phyloP scores from a whole-genome alignment of 2,329 filamentous ascomycete species.

The Exophiala viscosa region DNA sequence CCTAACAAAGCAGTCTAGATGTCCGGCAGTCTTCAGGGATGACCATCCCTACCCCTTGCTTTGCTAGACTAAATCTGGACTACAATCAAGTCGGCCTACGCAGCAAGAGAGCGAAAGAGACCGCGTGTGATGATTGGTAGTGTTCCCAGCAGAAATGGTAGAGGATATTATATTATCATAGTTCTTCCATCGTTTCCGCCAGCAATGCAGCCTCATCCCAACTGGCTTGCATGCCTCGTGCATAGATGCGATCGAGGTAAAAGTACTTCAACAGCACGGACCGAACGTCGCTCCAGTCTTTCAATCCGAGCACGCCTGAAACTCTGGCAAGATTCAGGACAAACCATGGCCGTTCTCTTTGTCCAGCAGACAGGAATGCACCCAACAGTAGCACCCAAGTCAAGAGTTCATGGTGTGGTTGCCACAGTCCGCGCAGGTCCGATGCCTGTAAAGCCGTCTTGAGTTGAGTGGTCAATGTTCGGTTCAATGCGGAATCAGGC shows the following conservation, averaged over 20 bases:
- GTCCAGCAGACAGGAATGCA: constrained; percentile 12
- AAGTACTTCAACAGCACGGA: constrained; percentile 7
- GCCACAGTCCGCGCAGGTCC: constrained; percentile 12
- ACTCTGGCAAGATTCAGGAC: constrained; percentile 13
- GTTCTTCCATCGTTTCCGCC: constrained; percentile 11
- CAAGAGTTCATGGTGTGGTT: constrained; percentile 9
- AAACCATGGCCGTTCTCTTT: constrained; percentile 15
- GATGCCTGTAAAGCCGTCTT: constrained; percentile 11
- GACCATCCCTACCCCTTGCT: too few species aligned
- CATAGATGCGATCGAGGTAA: constrained; percentile 18
- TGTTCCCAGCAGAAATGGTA: not conserved
- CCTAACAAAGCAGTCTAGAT: too few species aligned
- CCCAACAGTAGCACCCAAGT: constrained; percentile 14
- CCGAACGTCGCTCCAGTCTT: constrained; percentile 10
- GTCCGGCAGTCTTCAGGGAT: too few species aligned
- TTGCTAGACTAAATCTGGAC: too few species aligned
- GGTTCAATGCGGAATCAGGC: constrained; percentile 13
- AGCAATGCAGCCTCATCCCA: constrained; percentile 16
- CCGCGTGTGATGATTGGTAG: too few species aligned
- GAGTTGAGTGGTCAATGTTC: constrained; percentile 13
- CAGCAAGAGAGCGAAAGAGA: too few species aligned
- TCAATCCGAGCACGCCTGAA: constrained; percentile 5
- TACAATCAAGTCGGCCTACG: too few species aligned
- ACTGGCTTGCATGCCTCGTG: constrained; percentile 10
- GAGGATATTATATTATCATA: not conserved